These are phyloP conservation scores for Fusarium pilosicola DNA, from an alignment of 2,329 filamentous ascomycete genomes.

Conservation along the genomic window DNA sequence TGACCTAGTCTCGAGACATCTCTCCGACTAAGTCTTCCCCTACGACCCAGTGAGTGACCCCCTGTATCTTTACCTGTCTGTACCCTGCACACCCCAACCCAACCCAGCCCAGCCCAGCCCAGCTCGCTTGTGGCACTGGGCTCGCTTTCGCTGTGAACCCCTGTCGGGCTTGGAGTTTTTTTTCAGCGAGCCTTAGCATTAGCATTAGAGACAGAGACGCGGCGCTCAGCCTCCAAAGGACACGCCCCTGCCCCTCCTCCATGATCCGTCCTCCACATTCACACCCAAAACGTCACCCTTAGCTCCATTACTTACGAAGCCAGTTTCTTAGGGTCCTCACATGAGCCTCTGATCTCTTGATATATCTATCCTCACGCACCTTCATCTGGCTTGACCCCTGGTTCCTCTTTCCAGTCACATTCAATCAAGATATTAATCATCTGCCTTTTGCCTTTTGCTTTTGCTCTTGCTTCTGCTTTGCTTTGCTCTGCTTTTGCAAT, in stretches of 20 bases:
- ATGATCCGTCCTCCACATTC: constrained; percentile 8
- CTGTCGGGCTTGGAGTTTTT: constrained; percentile 7
- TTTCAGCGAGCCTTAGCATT: background rate
- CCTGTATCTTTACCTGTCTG: constrained; percentile 2
- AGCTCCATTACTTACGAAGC: constrained; percentile 48
- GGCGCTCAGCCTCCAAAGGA: constrained; percentile 54
- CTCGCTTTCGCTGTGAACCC: constrained; percentile 18
- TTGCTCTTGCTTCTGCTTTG: background rate
- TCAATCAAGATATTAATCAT: constrained; percentile 27
- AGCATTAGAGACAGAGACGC: constrained; percentile 6
- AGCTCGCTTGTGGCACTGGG: constrained; percentile 36
- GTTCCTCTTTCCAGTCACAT: constrained; percentile 33
- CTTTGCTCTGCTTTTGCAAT: constrained; percentile 21
- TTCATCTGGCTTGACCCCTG: constrained; percentile 27
- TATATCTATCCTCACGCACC: constrained; percentile 45
- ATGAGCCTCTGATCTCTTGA: constrained; percentile 45
- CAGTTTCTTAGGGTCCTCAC: constrained; percentile 45
- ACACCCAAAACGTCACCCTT: constrained; percentile 52
- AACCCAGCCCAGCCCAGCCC: background rate
- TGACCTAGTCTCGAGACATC: constrained; percentile 35
- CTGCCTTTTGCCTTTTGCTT: constrained; percentile 22
- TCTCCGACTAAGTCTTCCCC: constrained; percentile 23
- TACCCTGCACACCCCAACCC: constrained; percentile 11
- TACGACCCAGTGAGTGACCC: constrained; percentile 18
- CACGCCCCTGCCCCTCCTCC: constrained; percentile 13